Conservation (phyloP, 108 stramenopile genomes). For the Skeletonema tropicum region DNA sequence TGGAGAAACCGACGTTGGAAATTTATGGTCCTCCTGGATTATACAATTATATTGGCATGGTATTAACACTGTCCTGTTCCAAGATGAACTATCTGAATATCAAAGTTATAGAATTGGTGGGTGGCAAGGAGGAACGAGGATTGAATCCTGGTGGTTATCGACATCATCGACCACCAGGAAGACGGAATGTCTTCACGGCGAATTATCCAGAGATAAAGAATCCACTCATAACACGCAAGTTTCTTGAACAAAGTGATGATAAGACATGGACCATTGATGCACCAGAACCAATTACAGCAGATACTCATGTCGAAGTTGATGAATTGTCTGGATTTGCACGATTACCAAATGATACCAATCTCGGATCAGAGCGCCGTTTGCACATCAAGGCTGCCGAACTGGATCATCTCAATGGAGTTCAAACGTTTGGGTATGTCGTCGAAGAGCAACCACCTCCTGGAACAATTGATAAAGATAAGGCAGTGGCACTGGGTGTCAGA, state of each 20-base stretch:
- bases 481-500: slow-evolving; percentile 61
- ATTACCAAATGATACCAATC: slow-evolving; percentile 35
- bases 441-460: slow-evolving; percentile 71
- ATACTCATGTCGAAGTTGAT: not conserved
- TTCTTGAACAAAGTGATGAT: slow-evolving; percentile 50
- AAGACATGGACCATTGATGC: slow-evolving; percentile 70
- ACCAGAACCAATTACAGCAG: slow-evolving; percentile 21
- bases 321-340: slow-evolving; percentile 18
- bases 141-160: not conserved
- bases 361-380: slow-evolving; percentile 20
- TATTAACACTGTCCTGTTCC: slow-evolving; percentile 55
- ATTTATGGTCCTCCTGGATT: slow-evolving; percentile 85
- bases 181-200: slow-evolving; percentile 55
- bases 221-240: slow-evolving; percentile 18
- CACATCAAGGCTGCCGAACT: slow-evolving; percentile 80
- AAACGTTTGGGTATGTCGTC: slow-evolving; percentile 81
- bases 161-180: slow-evolving; percentile 37
- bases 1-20: slow-evolving; percentile 42
- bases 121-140: slow-evolving; percentile 57
- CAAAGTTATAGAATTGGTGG: slow-evolving; percentile 71
- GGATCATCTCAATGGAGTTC: slow-evolving; percentile 74
- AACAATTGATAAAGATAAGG: slow-evolving; percentile 70
- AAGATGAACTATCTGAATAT: slow-evolving; percentile 59
- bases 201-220: slow-evolving; percentile 68
- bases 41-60: slow-evolving; percentile 77